These are phyloP conservation scores for Plasmodium coatneyi DNA, from an alignment of 169 alveolate genomes.

Conservation along the genomic window DNA sequence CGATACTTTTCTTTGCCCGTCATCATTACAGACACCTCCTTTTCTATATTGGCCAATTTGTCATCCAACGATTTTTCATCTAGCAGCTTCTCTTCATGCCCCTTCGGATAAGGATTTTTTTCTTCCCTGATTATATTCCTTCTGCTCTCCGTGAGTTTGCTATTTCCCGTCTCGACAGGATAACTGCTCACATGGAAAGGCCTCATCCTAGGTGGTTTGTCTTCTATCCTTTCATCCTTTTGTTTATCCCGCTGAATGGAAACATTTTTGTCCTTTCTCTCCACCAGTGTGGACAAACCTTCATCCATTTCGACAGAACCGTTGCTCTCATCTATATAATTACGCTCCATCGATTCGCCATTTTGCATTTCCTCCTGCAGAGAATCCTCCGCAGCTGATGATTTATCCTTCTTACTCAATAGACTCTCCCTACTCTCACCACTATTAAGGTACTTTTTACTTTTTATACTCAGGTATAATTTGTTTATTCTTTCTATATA, in stretches of 20 bases:
- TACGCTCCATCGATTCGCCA: background rate
- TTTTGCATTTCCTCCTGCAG: background rate
- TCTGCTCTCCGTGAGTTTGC: background rate
- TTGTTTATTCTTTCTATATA: conserved; percentile 63
- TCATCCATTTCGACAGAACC: background rate
- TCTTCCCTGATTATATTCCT: background rate
- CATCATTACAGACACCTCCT: background rate
- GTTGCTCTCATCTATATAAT: no score
- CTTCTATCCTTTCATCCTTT: background rate
- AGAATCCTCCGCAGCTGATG: background rate
- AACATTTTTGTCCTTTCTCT: background rate
- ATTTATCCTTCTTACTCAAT: background rate
- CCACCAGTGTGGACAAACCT: background rate
- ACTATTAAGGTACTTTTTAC: conserved; percentile 26
- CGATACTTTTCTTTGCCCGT: background rate
- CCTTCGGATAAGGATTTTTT: background rate
- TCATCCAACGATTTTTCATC: conserved; percentile 32
- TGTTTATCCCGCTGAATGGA: background rate
- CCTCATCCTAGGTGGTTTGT: background rate
- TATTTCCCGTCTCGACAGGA: background rate
- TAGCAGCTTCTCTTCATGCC: background rate
- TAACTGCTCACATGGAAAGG: background rate
- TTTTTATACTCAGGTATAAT: conserved; percentile 56
- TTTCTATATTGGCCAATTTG: conserved; percentile 14
- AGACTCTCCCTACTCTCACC: conserved; percentile 2